Percentiles rank a stretch among this genome's conserved stretches.
phyloP scores from a whole-genome alignment of 2,329 filamentous ascomycete species.

The Ophiostoma ips region DNA sequence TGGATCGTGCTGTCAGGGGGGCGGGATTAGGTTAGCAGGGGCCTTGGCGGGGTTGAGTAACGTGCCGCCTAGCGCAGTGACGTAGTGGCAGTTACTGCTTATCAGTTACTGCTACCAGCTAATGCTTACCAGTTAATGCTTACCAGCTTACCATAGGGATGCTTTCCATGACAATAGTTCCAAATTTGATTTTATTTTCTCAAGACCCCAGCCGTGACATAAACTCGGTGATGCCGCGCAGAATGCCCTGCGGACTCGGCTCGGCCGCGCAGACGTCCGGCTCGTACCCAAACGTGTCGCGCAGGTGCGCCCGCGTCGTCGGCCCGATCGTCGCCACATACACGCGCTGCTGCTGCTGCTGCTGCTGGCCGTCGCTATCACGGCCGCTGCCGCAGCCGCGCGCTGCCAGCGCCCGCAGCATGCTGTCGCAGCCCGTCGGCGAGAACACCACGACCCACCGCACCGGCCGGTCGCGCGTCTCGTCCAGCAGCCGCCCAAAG shows the following conservation, averaged over 20 bases:
- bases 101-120: no score
- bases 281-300: slow-evolving; percentile 47
- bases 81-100: no score
- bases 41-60: no score
- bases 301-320: slow-evolving; percentile 68
- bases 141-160: no score
- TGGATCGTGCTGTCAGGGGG: not conserved
- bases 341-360: no score
- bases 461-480: slow-evolving; percentile 24
- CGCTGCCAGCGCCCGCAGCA: slow-evolving; percentile 37
- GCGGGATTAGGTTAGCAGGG: no score
- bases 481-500: slow-evolving; percentile 39
- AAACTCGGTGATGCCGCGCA: slow-evolving; percentile 48
- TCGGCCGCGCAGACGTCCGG: slow-evolving; percentile 69
- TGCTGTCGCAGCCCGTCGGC: slow-evolving; percentile 48
- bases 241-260: slow-evolving; percentile 70
- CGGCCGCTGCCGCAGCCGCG: not conserved
- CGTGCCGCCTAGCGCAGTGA: no score
- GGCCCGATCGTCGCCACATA: slow-evolving; percentile 83
- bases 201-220: slow-evolving; percentile 11
- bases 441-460: slow-evolving; percentile 70
- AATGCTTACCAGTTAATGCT: no score
- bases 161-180: no score
- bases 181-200: no score
- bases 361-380: no score